Evolutionary conservation across 2,329 filamentous ascomycete genomes (phyloP), one percentile per base, ranked within the genome.

Genomic region (Xylaria sp.): DNA sequence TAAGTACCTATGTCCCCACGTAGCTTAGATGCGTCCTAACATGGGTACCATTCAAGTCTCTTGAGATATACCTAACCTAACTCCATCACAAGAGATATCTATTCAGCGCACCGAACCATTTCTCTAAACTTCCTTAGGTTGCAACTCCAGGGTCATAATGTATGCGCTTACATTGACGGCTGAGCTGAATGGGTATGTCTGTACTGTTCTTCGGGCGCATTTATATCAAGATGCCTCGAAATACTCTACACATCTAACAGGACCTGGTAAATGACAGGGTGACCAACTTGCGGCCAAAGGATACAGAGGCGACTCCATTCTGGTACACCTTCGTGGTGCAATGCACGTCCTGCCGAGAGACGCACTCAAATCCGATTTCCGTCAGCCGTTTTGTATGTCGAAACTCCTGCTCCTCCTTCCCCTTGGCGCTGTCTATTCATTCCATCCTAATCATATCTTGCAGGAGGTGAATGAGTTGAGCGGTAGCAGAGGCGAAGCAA

Each of bases 241-340:
- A 25, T 10, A 23, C 8, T 18, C 18, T n/a, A 8, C 16, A 5
- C 16, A 13, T 44, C 58, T 71, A 51, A 70, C 54, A 53, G 13
- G 58, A 42, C 29, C 57, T 60, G 65, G 64, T 53, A 61, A 37
- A 37, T 50, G 23, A 65, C 76, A 98, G 96, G 54, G 94, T 99
- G 69, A 98, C 94, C 69, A 92, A 96, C 77, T 89, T 99, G 74
- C 91, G 91, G 65, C 96, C 96, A 8, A 85, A 90, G 74, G 96
- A 99, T 80, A 93, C 90, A 6, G 84, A 90, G 75, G 92, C 93
- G 21, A 88, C 87, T 68, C 93, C 94, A 3, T 99, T 98, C 84
- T 97, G 92, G 87, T 99, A 97, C 84, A 98, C 93, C 60, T 98
- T 99, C 88, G 96, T 92, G 79, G 95, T 99, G 42, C 93, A 98